Evolutionary conservation across 805 yeast species (phyloP).

Genomic region (Candida sphagnicola): DNA sequence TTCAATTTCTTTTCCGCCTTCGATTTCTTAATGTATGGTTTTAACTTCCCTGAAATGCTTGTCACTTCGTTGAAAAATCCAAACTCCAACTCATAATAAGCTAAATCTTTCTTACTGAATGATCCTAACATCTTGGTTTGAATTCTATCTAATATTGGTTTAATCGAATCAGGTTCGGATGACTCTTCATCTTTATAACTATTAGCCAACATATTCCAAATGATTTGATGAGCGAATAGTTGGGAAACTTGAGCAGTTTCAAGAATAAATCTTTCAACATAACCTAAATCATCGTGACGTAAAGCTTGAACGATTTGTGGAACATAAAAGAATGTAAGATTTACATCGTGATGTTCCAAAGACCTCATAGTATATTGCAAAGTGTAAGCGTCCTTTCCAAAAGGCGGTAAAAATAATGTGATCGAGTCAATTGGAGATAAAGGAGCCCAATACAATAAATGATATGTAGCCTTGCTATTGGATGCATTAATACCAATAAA

Average conservation of each 20-base stretch:
- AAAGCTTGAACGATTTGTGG: constrained; percentile 96
- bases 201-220: constrained; percentile 97
- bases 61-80: constrained; percentile 89
- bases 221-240: constrained; percentile 93
- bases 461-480: constrained; percentile 33
- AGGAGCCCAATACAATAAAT: constrained; percentile 65
- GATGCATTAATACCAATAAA: constrained; percentile 37
- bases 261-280: constrained; percentile 80
- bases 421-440: constrained; percentile 83
- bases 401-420: constrained; percentile 74
- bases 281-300: constrained; percentile 78
- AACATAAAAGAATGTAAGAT: constrained; percentile 89
- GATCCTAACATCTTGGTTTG: constrained; percentile 58
- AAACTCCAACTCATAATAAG: constrained; percentile 79
- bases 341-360: constrained; percentile 80
- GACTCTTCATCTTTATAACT: constrained; percentile 88
- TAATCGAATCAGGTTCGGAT: constrained; percentile 70
- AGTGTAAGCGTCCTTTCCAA: constrained; percentile 59
- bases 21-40: constrained; percentile 89
- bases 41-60: constrained; percentile 87
- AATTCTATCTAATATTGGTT: constrained; percentile 77
- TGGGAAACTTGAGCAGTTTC: constrained; percentile 91
- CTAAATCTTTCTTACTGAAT: constrained; percentile 57
- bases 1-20: constrained; percentile 95
- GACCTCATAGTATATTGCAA: constrained; percentile 90